Evolutionary conservation across 805 yeast genomes (phyloP).

Genomic region (Teunomyces tritomae): DNA sequence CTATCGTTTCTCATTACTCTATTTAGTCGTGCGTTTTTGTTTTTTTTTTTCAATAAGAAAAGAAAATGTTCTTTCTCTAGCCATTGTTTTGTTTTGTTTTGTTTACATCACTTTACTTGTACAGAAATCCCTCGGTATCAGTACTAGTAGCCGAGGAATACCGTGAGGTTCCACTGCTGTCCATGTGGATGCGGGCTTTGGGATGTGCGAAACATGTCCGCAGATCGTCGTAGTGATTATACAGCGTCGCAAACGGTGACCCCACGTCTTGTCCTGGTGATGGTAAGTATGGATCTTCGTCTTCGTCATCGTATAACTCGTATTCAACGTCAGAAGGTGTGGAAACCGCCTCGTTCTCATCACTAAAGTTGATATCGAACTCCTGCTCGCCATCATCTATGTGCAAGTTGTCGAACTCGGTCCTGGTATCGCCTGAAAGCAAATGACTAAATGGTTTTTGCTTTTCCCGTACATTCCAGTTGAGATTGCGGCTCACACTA

Average conservation of each 20-base stretch:
- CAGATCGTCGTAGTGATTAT: conserved; percentile 35
- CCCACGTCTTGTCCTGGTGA: conserved; percentile 21
- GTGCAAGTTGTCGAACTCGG: conserved; percentile 13
- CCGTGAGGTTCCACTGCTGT: conserved; percentile 22
- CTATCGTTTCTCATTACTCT: background rate
- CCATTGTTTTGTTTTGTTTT: background rate
- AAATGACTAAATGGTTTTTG: conserved; percentile 77
- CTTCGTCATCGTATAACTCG: conserved; percentile 15
- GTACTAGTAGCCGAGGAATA: conserved; percentile 18
- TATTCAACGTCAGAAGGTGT: conserved; percentile 15
- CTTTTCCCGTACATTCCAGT: conserved; percentile 90
- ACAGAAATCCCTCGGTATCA: conserved; percentile 6
- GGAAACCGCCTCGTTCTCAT: conserved; percentile 14
- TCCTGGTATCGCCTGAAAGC: conserved; percentile 48
- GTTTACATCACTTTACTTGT: conserved; percentile 2
- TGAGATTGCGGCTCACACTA: conserved; percentile 77
- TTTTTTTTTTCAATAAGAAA: too few relatives aligned
- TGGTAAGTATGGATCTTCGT: conserved; percentile 28
- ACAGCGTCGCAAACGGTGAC: background rate
- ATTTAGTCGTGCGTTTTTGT: conserved; percentile 1
- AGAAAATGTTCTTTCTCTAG: too few relatives aligned
- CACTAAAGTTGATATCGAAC: conserved; percentile 38
- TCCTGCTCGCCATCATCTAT: conserved; percentile 18
- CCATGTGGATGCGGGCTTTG: conserved; percentile 32
- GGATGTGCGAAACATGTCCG: conserved; percentile 45